Evolutionary conservation across 2,329 filamentous ascomycete species (phyloP).

Genomic region (Aspergillus alliaceus): DNA sequence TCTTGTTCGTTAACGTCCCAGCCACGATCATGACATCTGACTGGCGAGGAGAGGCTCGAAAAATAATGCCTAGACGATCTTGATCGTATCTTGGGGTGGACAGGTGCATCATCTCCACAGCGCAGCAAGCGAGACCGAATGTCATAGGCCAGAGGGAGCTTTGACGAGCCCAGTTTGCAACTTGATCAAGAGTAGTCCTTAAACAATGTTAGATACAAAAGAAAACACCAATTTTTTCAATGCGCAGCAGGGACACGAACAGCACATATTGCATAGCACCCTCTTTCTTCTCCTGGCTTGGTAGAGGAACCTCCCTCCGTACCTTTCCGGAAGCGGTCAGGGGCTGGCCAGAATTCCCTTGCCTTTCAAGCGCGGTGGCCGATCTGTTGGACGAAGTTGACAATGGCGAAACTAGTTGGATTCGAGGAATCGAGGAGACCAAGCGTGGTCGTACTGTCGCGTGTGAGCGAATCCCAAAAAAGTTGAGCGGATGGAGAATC

Average conservation of each 20-base stretch:
- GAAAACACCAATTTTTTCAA: background rate
- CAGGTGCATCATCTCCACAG: slow-evolving; percentile 92
- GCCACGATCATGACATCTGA: slow-evolving; percentile 94
- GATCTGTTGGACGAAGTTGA: slow-evolving; percentile 46
- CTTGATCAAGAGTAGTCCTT: slow-evolving; percentile 61
- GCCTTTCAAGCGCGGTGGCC: slow-evolving; percentile 43
- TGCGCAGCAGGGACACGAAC: slow-evolving; percentile 29
- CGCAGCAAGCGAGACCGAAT: slow-evolving; percentile 87
- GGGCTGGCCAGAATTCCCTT: slow-evolving; percentile 31
- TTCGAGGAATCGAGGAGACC: slow-evolving; percentile 32
- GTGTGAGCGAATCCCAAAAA: slow-evolving; percentile 18
- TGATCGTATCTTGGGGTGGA: slow-evolving; percentile 90
- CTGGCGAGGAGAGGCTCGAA: slow-evolving; percentile 82
- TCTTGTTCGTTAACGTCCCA: slow-evolving; percentile 92
- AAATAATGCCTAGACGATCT: slow-evolving; percentile 85
- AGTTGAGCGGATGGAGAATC: slow-evolving; percentile 1
- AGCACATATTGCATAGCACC: slow-evolving; percentile 55
- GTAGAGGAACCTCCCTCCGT: slow-evolving; percentile 49
- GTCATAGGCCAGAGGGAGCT: slow-evolving; percentile 90
- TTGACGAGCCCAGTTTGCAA: slow-evolving; percentile 86
- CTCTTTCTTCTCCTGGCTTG: slow-evolving; percentile 52
- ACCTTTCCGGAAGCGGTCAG: slow-evolving; percentile 45
- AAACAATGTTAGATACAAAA: background rate
- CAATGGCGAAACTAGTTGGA: slow-evolving; percentile 38
- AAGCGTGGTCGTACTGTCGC: slow-evolving; percentile 29